Conservation (phyloP, 148 eudicot species). For the Simmondsia chinensis region DNA sequence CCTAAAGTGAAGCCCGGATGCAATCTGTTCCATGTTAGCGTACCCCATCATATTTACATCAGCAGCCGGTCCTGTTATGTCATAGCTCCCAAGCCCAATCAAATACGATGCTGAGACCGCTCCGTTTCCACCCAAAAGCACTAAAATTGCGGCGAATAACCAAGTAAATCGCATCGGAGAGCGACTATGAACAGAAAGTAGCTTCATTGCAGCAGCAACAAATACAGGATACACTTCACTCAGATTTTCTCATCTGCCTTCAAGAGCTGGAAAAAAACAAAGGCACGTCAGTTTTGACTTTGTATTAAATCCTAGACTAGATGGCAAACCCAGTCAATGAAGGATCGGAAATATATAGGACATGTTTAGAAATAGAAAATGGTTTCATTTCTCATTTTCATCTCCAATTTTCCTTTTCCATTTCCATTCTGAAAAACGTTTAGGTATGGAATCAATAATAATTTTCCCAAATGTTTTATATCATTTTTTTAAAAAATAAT, state of each 20-base stretch:
- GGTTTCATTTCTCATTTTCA: no score
- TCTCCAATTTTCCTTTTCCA: no score
- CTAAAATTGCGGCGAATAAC: slow-evolving; percentile 27
- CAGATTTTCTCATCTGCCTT: slow-evolving; percentile 20
- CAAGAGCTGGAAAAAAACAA: slow-evolving; percentile 2
- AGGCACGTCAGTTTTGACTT: not conserved
- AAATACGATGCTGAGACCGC: slow-evolving; percentile 54
- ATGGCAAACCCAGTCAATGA: not conserved
- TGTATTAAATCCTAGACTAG: not conserved
- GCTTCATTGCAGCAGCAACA: slow-evolving; percentile 24
- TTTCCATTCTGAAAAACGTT: no score
- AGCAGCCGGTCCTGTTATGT: slow-evolving; percentile 99
- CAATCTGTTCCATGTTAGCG: slow-evolving; percentile 63
- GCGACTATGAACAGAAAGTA: slow-evolving; percentile 4
- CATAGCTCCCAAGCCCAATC: slow-evolving; percentile 96
- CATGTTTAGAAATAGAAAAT: no score
- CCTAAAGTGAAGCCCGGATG: slow-evolving; percentile 86
- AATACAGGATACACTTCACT: not conserved
- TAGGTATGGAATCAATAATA: no score
- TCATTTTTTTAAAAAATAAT: no score
- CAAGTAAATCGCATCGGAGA: slow-evolving; percentile 21
- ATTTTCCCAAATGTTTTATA: no score
- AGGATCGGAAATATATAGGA: no score
- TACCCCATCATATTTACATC: slow-evolving; percentile 99
- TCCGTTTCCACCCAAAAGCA: slow-evolving; percentile 20